Evolutionary conservation across 352 stramenopile species (phyloP), one percentile per base, ranked within the genome.

Genomic region (Pythium dissimile): DNA sequence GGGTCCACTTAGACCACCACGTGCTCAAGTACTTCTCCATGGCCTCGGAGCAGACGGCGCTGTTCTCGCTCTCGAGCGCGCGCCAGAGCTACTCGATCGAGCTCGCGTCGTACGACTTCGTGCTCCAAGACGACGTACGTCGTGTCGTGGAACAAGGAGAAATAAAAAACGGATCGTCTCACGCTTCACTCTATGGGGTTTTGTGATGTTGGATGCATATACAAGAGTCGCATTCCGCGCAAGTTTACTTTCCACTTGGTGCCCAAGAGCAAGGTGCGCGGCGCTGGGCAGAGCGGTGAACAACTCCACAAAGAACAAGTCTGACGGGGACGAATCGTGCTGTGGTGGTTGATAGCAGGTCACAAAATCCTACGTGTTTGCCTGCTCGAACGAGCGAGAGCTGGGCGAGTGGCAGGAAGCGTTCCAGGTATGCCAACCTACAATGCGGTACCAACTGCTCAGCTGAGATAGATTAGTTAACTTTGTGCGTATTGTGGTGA

Each of bases 11-110:
- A 30, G 82, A 92, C 54, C 76, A 75, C 28, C 68, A 67, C n/a
- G 26, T 77, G 60, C 75, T 92, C 62, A 88, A 84, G 34, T 90
- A 80, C 62, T 89, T 88, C 48, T 73, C 80, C 20, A 89, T 92
- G 72, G 72, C 73, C 38, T 71, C 77, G 13, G 70, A 86, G 56
- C 74, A 81, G 60, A 69, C 78, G 51, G 60, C 68, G 12, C 54
- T 78, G 28, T 89, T 90, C 59, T 78, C 80, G 24, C 70, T 86
- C 39, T 65, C 76, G 3, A 83, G 74, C 28, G 71, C 72, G 0
- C 73, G 73, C 4, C 71, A 83, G 18, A 86, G 62, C 42, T 72
- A 60, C 13, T 65, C 68, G 3, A 71, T 88, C 12, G 64, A 80
- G 3, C 66, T 92, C 5, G 48, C 58, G 18, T 62, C 74, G 43